Base-by-base conservation (phyloP, 257 asterid genomes). In the Knoxia roxburghii region DNA sequence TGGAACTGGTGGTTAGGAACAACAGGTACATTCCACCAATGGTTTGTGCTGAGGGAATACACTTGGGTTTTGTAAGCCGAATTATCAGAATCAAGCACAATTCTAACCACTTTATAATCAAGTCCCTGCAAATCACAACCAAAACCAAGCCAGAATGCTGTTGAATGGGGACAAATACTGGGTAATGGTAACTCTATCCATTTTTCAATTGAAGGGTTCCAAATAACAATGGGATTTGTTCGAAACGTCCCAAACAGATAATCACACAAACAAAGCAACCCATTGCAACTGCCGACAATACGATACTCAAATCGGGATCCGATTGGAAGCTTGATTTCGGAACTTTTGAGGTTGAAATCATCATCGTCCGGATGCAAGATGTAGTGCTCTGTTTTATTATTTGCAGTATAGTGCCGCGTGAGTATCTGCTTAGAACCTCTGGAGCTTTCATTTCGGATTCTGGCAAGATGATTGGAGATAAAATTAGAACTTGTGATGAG, bases 241-340 rank as follows among this genome's bases (percentile, higher is more conserved):
- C n/a, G 49, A 52, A 24, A 67, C n/a, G n/a, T n/a, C n/a, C n/a
- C n/a, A 37, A 24, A 50, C 43, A 18, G 12, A 26, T 51, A 60
- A 49, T 69, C 64, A 49, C 58, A 64, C 1, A 73, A 49, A 53
- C 73, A 68, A 18, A 73, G 29, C 49, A 73, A 12, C 23, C 77
- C 77, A 61, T 68, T 68, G 30, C 69, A 68, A 56, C 65, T 17
- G 37, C 73, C 77, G 1, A 73, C 65, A 15, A 68, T 57, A 14
- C 39, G 39, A 60, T 3, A 64, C 7, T 48, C 59, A 30, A 24
- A 9, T 3, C 40, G 21, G 53, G 63, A 35, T 53, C 55, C 60
- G 41, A 37, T 13, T 14, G 71, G 70, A 24, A 45, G 20, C 23
- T 15, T 7, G 37, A 56, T 40, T 45, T 52, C 54, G 2, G 58